phyloP scores from a whole-genome alignment of 2,329 filamentous ascomycete species.

The Amauroascus niger region DNA sequence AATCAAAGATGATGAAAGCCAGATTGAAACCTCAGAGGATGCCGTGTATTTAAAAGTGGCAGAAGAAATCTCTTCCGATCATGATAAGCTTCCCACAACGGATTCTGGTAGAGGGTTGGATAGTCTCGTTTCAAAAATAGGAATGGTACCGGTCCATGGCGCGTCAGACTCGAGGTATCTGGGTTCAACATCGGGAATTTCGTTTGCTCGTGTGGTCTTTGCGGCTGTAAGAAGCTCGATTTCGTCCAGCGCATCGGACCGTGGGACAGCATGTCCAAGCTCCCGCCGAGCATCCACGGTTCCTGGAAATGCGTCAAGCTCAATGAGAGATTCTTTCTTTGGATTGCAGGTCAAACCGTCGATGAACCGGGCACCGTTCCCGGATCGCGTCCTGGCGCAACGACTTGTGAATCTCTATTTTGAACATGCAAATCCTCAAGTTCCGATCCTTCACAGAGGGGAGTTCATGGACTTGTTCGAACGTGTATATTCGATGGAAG shows the following conservation, averaged over 20 bases:
- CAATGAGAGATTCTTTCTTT: conserved; percentile 93
- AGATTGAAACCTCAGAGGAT: background rate
- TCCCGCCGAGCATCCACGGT: conserved; percentile 44
- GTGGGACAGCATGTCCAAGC: conserved; percentile 51
- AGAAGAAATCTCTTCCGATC: background rate
- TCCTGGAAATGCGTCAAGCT: conserved; percentile 50
- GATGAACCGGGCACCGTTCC: conserved; percentile 77
- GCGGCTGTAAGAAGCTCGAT: conserved; percentile 78
- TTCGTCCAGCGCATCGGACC: conserved; percentile 51
- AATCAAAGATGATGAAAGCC: conserved; percentile 11
- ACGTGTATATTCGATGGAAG: conserved; percentile 61
- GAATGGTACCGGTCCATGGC: conserved; percentile 68
- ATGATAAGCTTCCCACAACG: conserved; percentile 45
- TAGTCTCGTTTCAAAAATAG: conserved; percentile 58
- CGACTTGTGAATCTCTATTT: conserved; percentile 78
- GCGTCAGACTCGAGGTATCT: conserved; percentile 70
- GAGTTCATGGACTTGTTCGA: conserved; percentile 89
- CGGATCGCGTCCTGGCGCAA: conserved; percentile 61
- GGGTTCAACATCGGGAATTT: conserved; percentile 80
- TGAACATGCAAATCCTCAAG: conserved; percentile 91
- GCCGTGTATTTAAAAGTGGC: conserved; percentile 1
- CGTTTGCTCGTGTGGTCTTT: conserved; percentile 88
- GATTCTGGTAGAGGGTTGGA: conserved; percentile 46
- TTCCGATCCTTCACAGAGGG: conserved; percentile 77
- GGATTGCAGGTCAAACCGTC: conserved; percentile 86